Conservation (phyloP, 2,329 filamentous ascomycete genomes). For the Conoideocrella luteorostrata region DNA sequence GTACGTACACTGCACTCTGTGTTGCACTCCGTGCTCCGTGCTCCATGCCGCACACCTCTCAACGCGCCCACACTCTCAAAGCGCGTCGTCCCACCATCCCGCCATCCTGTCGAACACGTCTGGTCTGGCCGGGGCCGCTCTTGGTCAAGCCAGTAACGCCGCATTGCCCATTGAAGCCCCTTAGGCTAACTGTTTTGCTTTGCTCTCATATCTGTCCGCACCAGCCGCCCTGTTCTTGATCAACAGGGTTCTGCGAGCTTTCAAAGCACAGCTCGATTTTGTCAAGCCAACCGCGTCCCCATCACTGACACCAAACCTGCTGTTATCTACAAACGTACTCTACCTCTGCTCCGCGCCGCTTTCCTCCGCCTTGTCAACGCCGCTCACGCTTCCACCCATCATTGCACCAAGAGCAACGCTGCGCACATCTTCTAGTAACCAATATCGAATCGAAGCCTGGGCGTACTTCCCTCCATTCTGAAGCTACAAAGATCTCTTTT, state of each 20-base stretch:
- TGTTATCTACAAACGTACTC: conserved; percentile 5
- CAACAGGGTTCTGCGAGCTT: background rate
- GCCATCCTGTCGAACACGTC: background rate
- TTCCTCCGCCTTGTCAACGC: conserved; percentile 6
- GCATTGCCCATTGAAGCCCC: conserved; percentile 3
- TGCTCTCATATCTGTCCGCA: background rate
- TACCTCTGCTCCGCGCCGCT: conserved; percentile 7
- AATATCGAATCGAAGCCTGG: too few species aligned
- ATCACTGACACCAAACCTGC: background rate
- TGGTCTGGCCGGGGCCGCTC: too few species aligned
- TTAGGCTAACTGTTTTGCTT: background rate
- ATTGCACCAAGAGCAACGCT: background rate
- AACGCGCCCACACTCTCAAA: conserved; percentile 21
- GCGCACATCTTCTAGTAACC: background rate
- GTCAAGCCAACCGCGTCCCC: background rate
- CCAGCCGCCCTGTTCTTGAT: background rate
- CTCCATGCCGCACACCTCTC: too few species aligned
- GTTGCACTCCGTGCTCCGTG: too few species aligned
- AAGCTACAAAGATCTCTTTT: too few species aligned
- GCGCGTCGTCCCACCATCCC: conserved; percentile 19
- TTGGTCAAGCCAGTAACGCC: too few species aligned
- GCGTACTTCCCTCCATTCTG: too few species aligned
- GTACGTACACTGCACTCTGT: too few species aligned
- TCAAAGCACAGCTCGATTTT: background rate
- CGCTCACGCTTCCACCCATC: conserved; percentile 7